Percentiles rank a stretch among this genome's conserved stretches.
phyloP scores from a whole-genome alignment of 2,329 filamentous ascomycete species.

The Ceratocystis papillata region DNA sequence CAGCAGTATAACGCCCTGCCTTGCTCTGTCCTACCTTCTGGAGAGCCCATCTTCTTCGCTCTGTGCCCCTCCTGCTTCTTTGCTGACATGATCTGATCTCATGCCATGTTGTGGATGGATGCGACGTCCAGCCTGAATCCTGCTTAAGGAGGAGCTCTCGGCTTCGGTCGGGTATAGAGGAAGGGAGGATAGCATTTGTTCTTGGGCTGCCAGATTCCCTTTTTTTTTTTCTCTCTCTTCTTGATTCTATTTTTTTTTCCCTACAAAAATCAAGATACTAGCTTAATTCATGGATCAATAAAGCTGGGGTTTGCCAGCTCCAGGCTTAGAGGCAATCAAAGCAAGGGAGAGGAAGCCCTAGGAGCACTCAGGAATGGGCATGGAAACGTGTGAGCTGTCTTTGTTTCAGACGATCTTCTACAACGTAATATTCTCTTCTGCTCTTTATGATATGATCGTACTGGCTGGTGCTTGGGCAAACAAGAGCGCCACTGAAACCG shows the following conservation, averaged over 20 bases:
- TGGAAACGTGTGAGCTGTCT: slow-evolving; percentile 9
- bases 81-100: slow-evolving; percentile 2
- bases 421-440: neutral
- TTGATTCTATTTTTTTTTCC: no score
- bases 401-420: slow-evolving; percentile 9
- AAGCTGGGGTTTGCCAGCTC: no score
- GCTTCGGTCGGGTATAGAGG: neutral
- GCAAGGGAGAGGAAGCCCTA: neutral
- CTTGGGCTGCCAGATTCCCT: neutral
- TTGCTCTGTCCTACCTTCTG: neutral
- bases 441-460: neutral
- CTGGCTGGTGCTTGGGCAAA: no score
- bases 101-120: neutral
- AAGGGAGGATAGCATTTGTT: neutral
- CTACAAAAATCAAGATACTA: no score
- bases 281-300: no score
- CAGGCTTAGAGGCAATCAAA: neutral
- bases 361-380: neutral
- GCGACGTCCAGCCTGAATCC: neutral
- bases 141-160: neutral
- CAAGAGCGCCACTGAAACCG: no score
- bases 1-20: neutral
- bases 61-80: neutral
- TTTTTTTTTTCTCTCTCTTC: neutral
- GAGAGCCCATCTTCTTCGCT: neutral